Conservation (phyloP, 352 stramenopile genomes). For the Elongisporangium anandrum region DNA sequence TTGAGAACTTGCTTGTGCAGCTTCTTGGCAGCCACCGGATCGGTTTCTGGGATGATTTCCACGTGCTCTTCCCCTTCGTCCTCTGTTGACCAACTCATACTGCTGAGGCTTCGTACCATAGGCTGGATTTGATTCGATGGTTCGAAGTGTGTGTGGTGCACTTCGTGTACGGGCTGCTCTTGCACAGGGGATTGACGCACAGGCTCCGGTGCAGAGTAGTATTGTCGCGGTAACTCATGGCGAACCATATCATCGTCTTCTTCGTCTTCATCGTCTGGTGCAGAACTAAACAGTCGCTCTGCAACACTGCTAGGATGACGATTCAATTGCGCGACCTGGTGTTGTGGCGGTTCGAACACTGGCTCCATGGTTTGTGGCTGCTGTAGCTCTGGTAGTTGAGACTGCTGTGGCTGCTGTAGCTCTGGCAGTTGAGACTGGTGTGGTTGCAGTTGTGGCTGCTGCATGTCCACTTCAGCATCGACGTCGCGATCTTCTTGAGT, state of each 20-base stretch:
- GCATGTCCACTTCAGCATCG: neutral
- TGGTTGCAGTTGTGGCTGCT: neutral
- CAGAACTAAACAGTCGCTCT: neutral
- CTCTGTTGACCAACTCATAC: slow-evolving; percentile 19
- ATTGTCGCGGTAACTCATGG: neutral
- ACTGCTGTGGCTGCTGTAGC: neutral
- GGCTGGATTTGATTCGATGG: neutral
- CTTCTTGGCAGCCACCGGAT: slow-evolving; percentile 57
- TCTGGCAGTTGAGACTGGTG: neutral
- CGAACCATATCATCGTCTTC: neutral
- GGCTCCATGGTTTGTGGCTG: neutral
- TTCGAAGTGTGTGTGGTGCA: neutral
- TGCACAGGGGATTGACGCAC: neutral
- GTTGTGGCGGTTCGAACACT: neutral
- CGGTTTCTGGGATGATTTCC: slow-evolving; percentile 41
- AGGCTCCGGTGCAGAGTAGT: neutral
- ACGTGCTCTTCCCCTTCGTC: slow-evolving; percentile 54
- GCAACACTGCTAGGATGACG: neutral
- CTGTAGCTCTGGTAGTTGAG: neutral
- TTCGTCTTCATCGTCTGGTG: neutral
- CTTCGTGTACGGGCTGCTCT: neutral
- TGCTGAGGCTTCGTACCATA: neutral
- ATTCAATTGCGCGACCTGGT: neutral
- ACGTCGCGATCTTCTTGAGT: neutral
- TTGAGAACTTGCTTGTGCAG: slow-evolving; percentile 73